Evolutionary conservation across 1,284 basidiomycete species (phyloP), one percentile per base, ranked within the genome.

Genomic region (Stereum hirsutum): DNA sequence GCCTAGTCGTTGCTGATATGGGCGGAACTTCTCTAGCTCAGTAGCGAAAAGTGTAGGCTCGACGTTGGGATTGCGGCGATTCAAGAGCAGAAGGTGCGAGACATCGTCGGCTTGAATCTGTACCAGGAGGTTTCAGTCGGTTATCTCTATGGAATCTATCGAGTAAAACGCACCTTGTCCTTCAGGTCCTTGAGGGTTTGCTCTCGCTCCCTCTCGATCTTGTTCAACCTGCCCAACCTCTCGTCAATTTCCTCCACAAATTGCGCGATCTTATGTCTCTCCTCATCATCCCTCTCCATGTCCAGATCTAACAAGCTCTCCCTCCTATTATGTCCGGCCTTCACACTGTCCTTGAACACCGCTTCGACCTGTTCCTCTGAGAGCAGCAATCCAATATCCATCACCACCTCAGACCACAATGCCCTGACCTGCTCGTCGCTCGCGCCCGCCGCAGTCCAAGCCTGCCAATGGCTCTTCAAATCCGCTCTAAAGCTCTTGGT

Each of bases 51-150:
- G 71, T 1, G 89, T 76, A 0, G 88, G 83, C 53, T 98, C 92
- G 4, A 89, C 84, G 30, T 81, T 80, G 21, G 79, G 75, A 48
- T 91, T 86, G 14, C 93, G 84, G 12, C 91, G 81, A 58, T 97
- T 96, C 42, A 98, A 76, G 2, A 99, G 77, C 1, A 99, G 75
- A 1, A 97, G 70, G 57, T 96, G 92, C 0, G 94, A 98, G 7
- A 99, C 95, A 55, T 99, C 96, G 63, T 99, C 96, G 24, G 75
- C 73, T 75, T 97, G 96, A 37, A 98, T 79, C 89, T 94, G 56
- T 2, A 27, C 36, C 30, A 8, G 14, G 15, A 33, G 38, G 31
- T 35, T 36, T 14, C 30, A 46, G 14, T 42, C 43, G 27, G 46
- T 33, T 14, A 11, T n/a, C 31, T 15, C 24, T 7, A 42, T n/a